Base-by-base conservation (phyloP, 129 eudicot genomes). In the Flaveria brownii region DNA sequence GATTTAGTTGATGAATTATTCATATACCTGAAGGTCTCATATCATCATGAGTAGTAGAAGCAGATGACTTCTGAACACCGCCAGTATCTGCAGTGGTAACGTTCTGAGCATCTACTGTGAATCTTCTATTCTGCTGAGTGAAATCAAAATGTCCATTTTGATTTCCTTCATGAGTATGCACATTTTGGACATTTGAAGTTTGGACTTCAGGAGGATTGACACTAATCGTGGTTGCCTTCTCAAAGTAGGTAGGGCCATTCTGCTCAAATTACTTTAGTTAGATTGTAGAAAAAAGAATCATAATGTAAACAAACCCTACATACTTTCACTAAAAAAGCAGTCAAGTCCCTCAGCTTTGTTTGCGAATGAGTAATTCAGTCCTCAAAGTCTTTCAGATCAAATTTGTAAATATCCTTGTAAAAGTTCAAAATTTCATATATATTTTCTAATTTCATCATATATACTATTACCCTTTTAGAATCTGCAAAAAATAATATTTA, bases 181-280 rank as follows among this genome's bases (percentile, higher is more conserved):
- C 82, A 82, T 77, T 71, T 73, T 85, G 84, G 70, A 64, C 73
- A 49, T 50, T 22, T 52, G 88, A 70, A 67, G 78, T 80, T 77
- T 83, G 85, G 20, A 68, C 67, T 73, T 67, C 85, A 13, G 88
- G 83, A 72, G 93, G 47, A 76, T 82, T 87, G 22, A 72, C 77
- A 75, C 70, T 72, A 61, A 80, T 73, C 60, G 49, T 75, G 61
- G 74, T 84, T 47, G 71, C 83, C 75, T 81, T 82, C 62, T 78
- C 89, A 71, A 87, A 81, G 23, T 87, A 77, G 47, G 77, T 77
- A 7, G 95, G 84, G 68, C 92, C 97, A 68, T 80, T 83, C 97
- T 91, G 91, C 75, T 50, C 81, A 68, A 69, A 30, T 12, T 70
- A 76, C 43, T 23, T 36, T 3, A 25, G 71, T 80, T 30, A 71